phyloP scores from a whole-genome alignment of 768 basidiomycete species.

The Gelatoporia subvermispora region DNA sequence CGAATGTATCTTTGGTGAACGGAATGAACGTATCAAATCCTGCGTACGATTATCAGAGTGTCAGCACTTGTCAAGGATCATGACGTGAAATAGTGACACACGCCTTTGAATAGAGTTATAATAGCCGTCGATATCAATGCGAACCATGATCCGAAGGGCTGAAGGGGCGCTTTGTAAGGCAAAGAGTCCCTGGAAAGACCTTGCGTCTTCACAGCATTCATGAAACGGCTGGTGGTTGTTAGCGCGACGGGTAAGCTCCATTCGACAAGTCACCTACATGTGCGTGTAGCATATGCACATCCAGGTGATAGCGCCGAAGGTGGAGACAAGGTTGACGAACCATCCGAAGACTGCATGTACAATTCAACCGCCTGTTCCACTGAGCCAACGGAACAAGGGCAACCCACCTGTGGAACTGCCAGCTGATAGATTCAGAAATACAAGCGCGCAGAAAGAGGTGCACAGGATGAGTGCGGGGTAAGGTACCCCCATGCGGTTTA shows the following conservation, averaged over 20 bases:
- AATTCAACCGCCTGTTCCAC: not conserved
- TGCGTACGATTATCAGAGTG: slow-evolving; percentile 22
- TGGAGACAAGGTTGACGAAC: slow-evolving; percentile 38
- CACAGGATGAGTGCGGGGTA: slow-evolving; percentile 46
- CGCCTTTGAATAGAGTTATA: slow-evolving; percentile 55
- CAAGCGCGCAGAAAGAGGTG: slow-evolving; percentile 49
- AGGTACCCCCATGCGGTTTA: slow-evolving; percentile 30
- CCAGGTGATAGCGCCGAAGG: slow-evolving; percentile 36
- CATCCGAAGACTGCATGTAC: slow-evolving; percentile 27
- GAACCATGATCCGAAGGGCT: slow-evolving; percentile 58
- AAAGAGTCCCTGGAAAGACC: slow-evolving; percentile 38
- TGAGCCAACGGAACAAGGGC: not conserved
- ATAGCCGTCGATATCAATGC: slow-evolving; percentile 47
- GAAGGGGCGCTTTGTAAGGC: slow-evolving; percentile 56
- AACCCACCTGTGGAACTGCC: slow-evolving; percentile 45
- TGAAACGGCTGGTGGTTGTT: slow-evolving; percentile 35
- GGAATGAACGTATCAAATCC: slow-evolving; percentile 37
- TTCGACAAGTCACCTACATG: slow-evolving; percentile 37
- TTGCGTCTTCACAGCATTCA: slow-evolving; percentile 41
- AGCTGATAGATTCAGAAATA: slow-evolving; percentile 51
- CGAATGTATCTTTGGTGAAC: slow-evolving; percentile 51
- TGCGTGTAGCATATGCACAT: slow-evolving; percentile 53
- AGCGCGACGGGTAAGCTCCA: slow-evolving; percentile 13
- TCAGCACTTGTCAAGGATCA: slow-evolving; percentile 12
- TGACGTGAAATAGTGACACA: slow-evolving; percentile 1